These are phyloP conservation scores for Oryza meridionalis DNA, from an alignment of 176 grass and related monocot species.

Conservation along the genomic window DNA sequence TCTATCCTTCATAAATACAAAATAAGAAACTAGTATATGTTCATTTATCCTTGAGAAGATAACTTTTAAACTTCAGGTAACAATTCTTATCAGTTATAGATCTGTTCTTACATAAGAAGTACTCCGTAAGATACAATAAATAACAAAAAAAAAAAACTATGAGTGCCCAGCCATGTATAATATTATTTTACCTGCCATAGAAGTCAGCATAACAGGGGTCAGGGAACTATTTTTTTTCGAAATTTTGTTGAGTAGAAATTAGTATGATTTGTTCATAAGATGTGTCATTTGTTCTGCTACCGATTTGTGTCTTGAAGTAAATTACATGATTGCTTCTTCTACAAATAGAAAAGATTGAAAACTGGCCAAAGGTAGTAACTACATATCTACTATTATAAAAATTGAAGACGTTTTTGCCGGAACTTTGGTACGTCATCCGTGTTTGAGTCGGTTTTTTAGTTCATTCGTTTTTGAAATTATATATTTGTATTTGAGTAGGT, in stretches of 20 bases:
- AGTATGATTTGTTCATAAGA: no score
- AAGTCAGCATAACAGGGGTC: constrained; percentile 10
- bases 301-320: constrained; percentile 23
- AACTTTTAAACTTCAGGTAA: background rate
- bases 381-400: background rate
- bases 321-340: background rate
- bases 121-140: background rate
- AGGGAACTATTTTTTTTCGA: constrained; percentile 6
- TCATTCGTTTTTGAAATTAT: no score
- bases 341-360: constrained; percentile 37
- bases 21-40: background rate
- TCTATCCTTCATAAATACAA: background rate
- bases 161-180: background rate
- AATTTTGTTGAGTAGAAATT: background rate
- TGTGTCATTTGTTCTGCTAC: constrained; percentile 16
- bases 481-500: no score
- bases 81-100: background rate
- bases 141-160: background rate
- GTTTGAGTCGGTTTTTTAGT: no score
- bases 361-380: constrained; percentile 4
- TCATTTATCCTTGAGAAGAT: constrained; percentile 5
- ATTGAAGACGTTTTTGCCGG: no score
- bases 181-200: constrained; percentile 26
- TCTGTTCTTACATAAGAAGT: background rate
- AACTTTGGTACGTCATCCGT: no score